Percentiles rank a stretch among this genome's conserved stretches.
These are phyloP conservation scores for Phytopythium litorale DNA, from an alignment of 352 stramenopile species.

Conservation along the genomic window DNA sequence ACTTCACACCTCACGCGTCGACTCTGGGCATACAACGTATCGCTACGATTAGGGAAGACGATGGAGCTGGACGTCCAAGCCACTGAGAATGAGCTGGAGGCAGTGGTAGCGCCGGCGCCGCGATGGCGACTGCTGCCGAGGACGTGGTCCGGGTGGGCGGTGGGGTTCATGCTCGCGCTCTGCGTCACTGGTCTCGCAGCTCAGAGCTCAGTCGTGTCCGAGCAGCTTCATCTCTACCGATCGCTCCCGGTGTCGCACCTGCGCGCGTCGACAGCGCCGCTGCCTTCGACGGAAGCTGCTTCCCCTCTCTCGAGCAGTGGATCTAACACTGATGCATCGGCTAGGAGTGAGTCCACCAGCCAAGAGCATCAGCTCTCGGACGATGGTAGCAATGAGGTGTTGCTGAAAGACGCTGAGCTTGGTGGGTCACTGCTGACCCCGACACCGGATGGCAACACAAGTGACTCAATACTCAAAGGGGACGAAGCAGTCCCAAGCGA, in stretches of 20 bases:
- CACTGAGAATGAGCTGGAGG: neutral
- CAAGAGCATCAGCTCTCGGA: neutral
- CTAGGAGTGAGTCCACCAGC: neutral
- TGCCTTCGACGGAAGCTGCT: neutral
- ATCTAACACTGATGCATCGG: neutral
- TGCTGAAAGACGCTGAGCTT: neutral
- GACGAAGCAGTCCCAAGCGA: neutral
- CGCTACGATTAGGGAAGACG: neutral
- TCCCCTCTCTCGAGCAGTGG: neutral
- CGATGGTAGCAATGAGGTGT: neutral
- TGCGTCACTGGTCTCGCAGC: neutral
- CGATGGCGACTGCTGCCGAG: neutral
- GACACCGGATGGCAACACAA: neutral
- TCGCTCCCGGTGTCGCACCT: neutral
- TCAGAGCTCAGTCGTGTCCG: neutral
- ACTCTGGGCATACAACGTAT: too few relatives aligned
- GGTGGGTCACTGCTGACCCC: neutral
- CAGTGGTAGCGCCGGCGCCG: neutral
- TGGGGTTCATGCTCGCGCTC: neutral
- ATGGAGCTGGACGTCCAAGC: neutral
- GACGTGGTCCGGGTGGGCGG: neutral
- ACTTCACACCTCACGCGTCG: too few relatives aligned
- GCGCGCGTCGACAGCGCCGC: neutral
- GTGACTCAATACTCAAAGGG: neutral
- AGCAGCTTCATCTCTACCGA: neutral